Evolutionary conservation across 176 grass and related monocot genomes (phyloP).

Genomic region (Oryza glumipatula): DNA sequence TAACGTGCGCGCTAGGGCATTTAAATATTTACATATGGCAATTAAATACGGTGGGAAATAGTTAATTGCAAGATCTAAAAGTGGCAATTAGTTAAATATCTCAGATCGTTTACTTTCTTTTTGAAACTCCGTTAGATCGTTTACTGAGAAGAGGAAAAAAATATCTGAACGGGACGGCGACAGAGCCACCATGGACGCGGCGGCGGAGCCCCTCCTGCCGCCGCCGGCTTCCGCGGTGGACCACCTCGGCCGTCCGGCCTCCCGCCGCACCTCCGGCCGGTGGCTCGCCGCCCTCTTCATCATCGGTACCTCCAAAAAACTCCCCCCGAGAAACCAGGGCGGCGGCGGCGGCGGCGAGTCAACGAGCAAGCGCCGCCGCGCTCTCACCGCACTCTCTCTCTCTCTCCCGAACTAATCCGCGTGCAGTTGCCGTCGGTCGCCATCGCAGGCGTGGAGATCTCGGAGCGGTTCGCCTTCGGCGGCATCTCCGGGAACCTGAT

Average conservation of each 20-base stretch:
- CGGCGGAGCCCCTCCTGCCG: not conserved
- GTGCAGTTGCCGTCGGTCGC: not conserved
- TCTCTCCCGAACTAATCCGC: not conserved
- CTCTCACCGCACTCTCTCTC: not conserved
- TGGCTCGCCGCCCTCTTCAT: conserved; percentile 50
- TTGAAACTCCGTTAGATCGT: too few relatives aligned
- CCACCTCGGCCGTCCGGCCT: conserved; percentile 47
- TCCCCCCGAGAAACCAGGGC: not conserved
- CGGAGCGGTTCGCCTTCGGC: conserved; percentile 36
- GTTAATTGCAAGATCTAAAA: too few relatives aligned
- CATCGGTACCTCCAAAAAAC: conserved; percentile 37
- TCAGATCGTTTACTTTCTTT: too few relatives aligned
- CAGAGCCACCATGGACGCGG: too few relatives aligned
- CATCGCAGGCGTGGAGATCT: conserved; percentile 30
- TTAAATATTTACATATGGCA: too few relatives aligned
- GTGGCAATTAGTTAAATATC: too few relatives aligned
- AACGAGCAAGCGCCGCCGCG: not conserved
- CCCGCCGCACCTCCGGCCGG: conserved; percentile 2
- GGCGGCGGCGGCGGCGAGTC: not conserved
- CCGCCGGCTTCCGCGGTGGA: conserved; percentile 48
- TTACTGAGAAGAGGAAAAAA: too few relatives aligned
- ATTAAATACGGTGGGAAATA: too few relatives aligned
- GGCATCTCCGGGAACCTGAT: conserved; percentile 49
- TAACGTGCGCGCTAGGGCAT: too few relatives aligned
- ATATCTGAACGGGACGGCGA: too few relatives aligned